Base-by-base conservation (phyloP, 164 flowering plant genomes). In the Sextonia rubra region DNA sequence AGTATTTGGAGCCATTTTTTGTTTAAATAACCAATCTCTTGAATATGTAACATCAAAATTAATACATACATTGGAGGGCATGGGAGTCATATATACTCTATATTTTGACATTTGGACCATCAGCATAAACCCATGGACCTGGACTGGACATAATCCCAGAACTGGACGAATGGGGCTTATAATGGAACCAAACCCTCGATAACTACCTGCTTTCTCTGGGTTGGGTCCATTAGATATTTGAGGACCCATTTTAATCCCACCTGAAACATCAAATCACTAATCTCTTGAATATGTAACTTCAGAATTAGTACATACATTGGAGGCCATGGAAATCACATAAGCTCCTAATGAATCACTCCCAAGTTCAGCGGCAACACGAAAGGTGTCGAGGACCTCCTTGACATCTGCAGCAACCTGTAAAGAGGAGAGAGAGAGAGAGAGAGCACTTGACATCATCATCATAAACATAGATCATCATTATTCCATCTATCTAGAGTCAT, bases 321-420 rank as follows among this genome's bases (percentile, higher is more conserved):
- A 91, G 64, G 97, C 99, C 97, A 94, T 94, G 75, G 99, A 94
- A 76, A 91, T 94, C 72, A 94, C 97, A 83, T 94, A 94, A 61
- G 99, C 99, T 75, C 97, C 99, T 69, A 94, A 84, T 68, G 95
- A 91, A 75, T 92, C 99, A 79, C 87, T 88, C 71, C 99, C 99
- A 23, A 94, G 81, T 81, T 90, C 95, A 78, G 99, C 97, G 81
- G 97, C 97, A 76, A 92, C 95, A 26, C 89, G 90, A 81, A 94
- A 94, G 62, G 99, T 92, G 73, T 91, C 97, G 83, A 92, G 78
- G n/a, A 94, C 97, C 87, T 94, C 99, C 82, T 86, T 85, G 75
- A 91, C 93, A 80, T 91, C 99, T 72, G 88, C 78, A 76, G 79
- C 68, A 78, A 94, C 97, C 97, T 93, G 79, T 61, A 70, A 80